A percentile compares a stretch with the other conserved stretches of the same genome.
phyloP scores from a whole-genome alignment of 257 asterid genomes.

The Solanum paucissectum region DNA sequence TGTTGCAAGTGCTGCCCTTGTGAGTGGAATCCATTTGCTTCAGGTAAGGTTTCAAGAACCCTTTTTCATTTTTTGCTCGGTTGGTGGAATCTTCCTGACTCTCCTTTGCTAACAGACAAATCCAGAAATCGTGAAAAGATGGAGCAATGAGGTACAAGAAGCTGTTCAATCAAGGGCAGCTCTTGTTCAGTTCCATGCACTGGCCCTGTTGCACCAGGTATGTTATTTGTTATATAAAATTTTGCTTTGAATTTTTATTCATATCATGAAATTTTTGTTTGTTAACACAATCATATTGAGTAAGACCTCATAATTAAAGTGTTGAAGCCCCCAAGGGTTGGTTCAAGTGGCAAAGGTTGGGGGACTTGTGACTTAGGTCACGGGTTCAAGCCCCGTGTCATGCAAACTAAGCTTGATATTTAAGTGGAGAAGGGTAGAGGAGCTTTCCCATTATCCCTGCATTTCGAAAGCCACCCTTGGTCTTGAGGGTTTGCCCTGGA shows the following conservation, averaged over 20 bases:
- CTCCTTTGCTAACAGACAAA: slow-evolving; percentile 42
- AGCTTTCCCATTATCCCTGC: neutral
- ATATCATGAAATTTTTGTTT: neutral
- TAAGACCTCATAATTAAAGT: neutral
- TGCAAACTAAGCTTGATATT: neutral
- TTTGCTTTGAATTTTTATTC: neutral
- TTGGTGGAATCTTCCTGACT: slow-evolving; percentile 3
- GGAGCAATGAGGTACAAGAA: slow-evolving; percentile 98
- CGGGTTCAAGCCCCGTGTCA: neutral
- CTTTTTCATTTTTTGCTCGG: neutral
- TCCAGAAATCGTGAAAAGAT: slow-evolving; percentile 89
- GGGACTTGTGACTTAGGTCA: neutral
- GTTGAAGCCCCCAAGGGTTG: neutral
- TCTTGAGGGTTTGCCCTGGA: neutral
- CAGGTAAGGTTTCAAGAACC: slow-evolving; percentile 40
- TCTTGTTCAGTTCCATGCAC: slow-evolving; percentile 92
- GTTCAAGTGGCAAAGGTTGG: neutral
- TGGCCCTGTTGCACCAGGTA: slow-evolving; percentile 90
- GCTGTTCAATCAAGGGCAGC: slow-evolving; percentile 95
- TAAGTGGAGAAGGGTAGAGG: neutral
- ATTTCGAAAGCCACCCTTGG: neutral
- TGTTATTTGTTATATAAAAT: neutral
- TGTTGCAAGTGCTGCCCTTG: slow-evolving; percentile 96
- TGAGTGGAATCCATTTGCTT: slow-evolving; percentile 84
- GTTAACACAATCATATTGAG: neutral